A percentile compares a stretch with the other conserved stretches of the same genome.
Conservation (phyloP, 2,329 filamentous ascomycete species). For the Apiospora arundinis region DNA sequence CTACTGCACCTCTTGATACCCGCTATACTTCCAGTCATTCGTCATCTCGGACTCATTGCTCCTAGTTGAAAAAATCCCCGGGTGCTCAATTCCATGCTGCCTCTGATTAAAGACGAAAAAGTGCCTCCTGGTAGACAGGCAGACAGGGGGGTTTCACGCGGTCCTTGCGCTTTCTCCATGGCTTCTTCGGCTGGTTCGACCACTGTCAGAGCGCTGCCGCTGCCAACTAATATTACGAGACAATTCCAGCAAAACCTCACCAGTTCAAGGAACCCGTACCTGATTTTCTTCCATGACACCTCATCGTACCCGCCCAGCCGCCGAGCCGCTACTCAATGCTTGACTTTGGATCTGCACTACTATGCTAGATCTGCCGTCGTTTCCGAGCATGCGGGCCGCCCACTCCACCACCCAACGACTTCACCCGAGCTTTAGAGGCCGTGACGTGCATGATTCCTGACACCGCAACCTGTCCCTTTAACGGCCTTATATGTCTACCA, state of each 20-base stretch:
- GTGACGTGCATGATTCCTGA: constrained; percentile 10
- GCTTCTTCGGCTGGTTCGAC: background rate
- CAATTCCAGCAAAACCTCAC: background rate
- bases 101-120: background rate
- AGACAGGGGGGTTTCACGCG: background rate
- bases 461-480: background rate
- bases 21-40: background rate
- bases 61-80: background rate
- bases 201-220: background rate
- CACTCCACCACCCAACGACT: background rate
- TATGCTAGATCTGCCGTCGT: constrained; percentile 10
- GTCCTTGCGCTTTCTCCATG: background rate
- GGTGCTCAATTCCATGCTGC: background rate
- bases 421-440: background rate
- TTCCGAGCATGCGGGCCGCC: background rate
- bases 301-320: constrained; percentile 1
- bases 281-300: constrained; percentile 22
- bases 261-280: background rate
- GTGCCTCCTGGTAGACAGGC: background rate
- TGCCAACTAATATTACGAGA: background rate
- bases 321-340: background rate
- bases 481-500: background rate
- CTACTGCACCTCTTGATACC: background rate
- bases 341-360: constrained; percentile 7
- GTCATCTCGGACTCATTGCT: background rate